Base-by-base conservation (phyloP, 1,284 basidiomycete species). In the Golubevia sp. region DNA sequence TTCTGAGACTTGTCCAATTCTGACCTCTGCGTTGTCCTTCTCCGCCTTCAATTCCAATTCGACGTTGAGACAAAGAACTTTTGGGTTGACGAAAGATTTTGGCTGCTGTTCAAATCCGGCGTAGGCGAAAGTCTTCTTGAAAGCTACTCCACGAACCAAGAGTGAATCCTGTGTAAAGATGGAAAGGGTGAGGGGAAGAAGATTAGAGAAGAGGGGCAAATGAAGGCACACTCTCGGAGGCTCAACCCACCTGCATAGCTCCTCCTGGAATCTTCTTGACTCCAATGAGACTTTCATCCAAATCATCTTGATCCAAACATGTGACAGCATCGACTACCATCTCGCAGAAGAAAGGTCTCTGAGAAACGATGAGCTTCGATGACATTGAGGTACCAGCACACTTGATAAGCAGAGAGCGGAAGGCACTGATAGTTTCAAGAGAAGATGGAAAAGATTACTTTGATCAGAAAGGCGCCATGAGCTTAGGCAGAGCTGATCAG, bases 41-140 rank as follows among this genome's bases (percentile, higher is more conserved):
- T 99, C 97, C 0, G 97, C 97, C 86, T 99, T 99, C 77, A 99
- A 88, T 85, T 99, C 97, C 63, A 99, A 89, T 85, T 99, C 97
- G 73, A 99, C 96, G 83, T 99, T 99, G 67, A 99, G 85, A 80
- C 93, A 97, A 30, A 98, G 88, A 59, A 99, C 90, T 72, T 94
- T 90, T 56, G 96, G 94, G 82, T 97, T 84, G 67, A 86, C 87
- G 88, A 99, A 98, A 23, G 89, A 88, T 86, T 99, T 99, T 54
- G 97, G 97, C 84, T 99, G 97, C 85, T 99, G 97, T 84, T 99
- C 97, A 52, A 97, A 97, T 59, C 97, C 97, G 52, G 97, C 97
- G 78, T 99, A 99, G 2, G 94, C 95, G 85, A 99, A 99, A 0
- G 97, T 99, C 88, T 99, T 99, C 85, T 98, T 98, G 90, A 99